Percentiles rank a stretch among this genome's conserved stretches.
Conservation (phyloP, 331 rosid genomes). For the Saraca asoca region DNA sequence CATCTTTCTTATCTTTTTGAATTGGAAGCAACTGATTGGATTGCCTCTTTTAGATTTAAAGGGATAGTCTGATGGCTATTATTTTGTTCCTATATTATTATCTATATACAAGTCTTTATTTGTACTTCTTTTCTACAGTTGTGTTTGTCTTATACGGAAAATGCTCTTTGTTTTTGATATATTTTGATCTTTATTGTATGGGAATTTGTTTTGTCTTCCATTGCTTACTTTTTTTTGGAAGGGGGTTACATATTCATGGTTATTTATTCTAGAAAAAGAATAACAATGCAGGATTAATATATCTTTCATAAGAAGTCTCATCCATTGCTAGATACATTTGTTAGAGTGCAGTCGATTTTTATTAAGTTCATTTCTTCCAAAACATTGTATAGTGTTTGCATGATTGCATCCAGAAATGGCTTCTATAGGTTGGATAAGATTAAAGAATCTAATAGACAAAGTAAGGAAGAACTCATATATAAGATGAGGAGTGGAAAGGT, state of each 20-base stretch:
- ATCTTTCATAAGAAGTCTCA: no score
- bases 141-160: background rate
- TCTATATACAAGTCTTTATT: background rate
- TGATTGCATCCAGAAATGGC: slow-evolving; percentile 54
- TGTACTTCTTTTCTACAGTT: background rate
- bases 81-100: no score
- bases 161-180: background rate
- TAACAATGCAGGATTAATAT: no score
- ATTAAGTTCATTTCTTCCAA: background rate
- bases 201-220: background rate
- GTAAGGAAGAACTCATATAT: slow-evolving; percentile 73
- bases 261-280: no score
- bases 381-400: background rate
- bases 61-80: no score
- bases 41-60: no score
- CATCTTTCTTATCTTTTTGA: no score
- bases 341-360: background rate
- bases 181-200: no score
- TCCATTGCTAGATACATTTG: background rate
- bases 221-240: background rate
- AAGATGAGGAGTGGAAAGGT: no score
- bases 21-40: no score
- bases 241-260: no score
- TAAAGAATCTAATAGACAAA: slow-evolving; percentile 70
- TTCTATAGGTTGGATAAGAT: slow-evolving; percentile 74